A percentile compares a stretch with the other conserved stretches of the same genome.
These are phyloP conservation scores for Pezicula neosporulosa DNA, from an alignment of 2,329 filamentous ascomycete genomes.

Conservation along the genomic window DNA sequence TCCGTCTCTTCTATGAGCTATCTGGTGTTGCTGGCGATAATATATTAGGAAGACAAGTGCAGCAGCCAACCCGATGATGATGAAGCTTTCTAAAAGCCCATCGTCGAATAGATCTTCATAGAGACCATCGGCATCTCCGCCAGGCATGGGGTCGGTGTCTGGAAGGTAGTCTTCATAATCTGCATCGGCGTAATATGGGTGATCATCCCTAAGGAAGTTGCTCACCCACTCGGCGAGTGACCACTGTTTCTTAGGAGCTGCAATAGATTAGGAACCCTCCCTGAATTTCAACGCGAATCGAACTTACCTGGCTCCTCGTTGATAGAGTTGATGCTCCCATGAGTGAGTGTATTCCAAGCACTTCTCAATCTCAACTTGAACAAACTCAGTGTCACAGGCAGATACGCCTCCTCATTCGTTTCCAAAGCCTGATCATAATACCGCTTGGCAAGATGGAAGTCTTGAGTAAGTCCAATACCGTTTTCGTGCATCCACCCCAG, in stretches of 20 bases:
- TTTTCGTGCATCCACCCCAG: slow-evolving; percentile 99
- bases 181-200: slow-evolving; percentile 56
- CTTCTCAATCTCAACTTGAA: slow-evolving; percentile 81
- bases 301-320: slow-evolving; percentile 80
- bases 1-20: slow-evolving; percentile 43
- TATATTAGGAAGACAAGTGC: slow-evolving; percentile 76
- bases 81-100: slow-evolving; percentile 76
- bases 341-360: slow-evolving; percentile 91
- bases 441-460: slow-evolving; percentile 94
- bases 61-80: slow-evolving; percentile 76
- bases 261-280: slow-evolving; percentile 24
- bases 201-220: slow-evolving; percentile 73
- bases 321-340: slow-evolving; percentile 89
- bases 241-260: slow-evolving; percentile 69
- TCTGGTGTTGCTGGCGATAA: slow-evolving; percentile 70
- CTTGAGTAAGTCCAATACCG: slow-evolving; percentile 85
- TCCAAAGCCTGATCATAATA: slow-evolving; percentile 93
- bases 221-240: slow-evolving; percentile 82
- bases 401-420: slow-evolving; percentile 88
- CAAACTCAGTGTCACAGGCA: slow-evolving; percentile 85
- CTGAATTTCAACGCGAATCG: background rate
- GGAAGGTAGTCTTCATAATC: slow-evolving; percentile 36
- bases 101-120: slow-evolving; percentile 68
- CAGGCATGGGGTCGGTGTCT: slow-evolving; percentile 53
- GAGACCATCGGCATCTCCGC: slow-evolving; percentile 50